These are phyloP conservation scores for Rheum nobile DNA, from an alignment of 148 eudicot genomes.

Conservation along the genomic window DNA sequence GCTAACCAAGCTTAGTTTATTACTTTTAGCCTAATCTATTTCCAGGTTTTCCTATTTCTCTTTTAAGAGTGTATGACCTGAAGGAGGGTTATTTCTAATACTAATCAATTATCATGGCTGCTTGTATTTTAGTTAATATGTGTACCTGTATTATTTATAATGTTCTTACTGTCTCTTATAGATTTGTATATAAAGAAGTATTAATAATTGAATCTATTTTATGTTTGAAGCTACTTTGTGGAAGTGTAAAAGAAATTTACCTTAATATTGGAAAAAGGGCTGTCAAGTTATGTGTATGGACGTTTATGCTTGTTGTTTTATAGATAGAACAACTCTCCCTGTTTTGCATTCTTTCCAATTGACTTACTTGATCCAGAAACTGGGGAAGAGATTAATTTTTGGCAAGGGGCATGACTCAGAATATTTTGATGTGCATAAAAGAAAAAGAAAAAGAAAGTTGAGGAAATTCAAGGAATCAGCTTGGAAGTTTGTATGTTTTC, in stretches of 20 bases:
- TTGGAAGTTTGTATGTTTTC: slow-evolving; percentile 81
- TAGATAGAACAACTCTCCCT: no score
- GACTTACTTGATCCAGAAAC: slow-evolving; percentile 48
- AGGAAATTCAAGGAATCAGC: slow-evolving; percentile 91
- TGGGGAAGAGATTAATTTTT: slow-evolving; percentile 56
- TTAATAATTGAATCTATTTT: background rate
- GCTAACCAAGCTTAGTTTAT: background rate
- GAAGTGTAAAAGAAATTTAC: no score
- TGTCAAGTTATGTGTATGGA: no score
- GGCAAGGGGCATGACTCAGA: slow-evolving; percentile 33
- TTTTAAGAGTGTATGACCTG: background rate
- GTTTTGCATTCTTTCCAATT: no score
- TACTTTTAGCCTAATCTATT: background rate
- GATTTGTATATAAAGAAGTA: no score
- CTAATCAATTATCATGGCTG: slow-evolving; percentile 28
- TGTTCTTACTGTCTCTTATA: no score
- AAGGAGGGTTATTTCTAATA: background rate
- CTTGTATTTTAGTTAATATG: background rate
- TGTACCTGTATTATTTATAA: no score
- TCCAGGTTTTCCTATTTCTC: background rate
- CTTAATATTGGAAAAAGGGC: no score
- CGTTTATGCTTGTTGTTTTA: no score
- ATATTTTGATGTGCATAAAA: slow-evolving; percentile 31
- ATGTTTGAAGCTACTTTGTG: no score
- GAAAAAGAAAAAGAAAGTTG: slow-evolving; percentile 51